Evolutionary conservation across 169 alveolate genomes (phyloP).

Genomic region (Eimeria praecox): DNA sequence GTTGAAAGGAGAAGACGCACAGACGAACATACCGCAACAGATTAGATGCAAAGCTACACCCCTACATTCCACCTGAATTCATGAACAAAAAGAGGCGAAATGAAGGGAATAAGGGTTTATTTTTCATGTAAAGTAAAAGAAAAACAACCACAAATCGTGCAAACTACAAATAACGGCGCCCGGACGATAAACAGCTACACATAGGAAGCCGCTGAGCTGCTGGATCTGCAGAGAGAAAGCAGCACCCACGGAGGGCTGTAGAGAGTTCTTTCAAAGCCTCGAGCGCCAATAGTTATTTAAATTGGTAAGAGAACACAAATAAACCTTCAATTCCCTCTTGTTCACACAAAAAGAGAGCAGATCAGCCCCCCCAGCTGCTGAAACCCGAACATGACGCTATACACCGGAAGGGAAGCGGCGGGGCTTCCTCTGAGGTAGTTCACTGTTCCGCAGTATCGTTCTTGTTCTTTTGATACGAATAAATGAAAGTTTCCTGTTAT

Average conservation of each 20-base stretch:
- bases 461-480: background rate
- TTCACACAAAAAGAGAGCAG: background rate
- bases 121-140: background rate
- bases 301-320: background rate
- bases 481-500: background rate
- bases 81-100: background rate
- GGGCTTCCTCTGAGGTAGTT: background rate
- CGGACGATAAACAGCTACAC: background rate
- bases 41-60: background rate
- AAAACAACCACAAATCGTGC: background rate
- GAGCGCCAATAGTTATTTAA: background rate
- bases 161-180: background rate
- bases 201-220: background rate
- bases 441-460: background rate
- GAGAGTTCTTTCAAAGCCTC: background rate
- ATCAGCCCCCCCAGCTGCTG: background rate
- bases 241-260: background rate
- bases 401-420: background rate
- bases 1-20: background rate
- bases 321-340: background rate
- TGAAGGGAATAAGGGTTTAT: background rate
- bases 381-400: background rate
- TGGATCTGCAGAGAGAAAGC: background rate
- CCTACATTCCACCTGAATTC: background rate
- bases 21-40: background rate